phyloP scores from a whole-genome alignment of 306 rosid genomes.

The Ochetophila trinervis region DNA sequence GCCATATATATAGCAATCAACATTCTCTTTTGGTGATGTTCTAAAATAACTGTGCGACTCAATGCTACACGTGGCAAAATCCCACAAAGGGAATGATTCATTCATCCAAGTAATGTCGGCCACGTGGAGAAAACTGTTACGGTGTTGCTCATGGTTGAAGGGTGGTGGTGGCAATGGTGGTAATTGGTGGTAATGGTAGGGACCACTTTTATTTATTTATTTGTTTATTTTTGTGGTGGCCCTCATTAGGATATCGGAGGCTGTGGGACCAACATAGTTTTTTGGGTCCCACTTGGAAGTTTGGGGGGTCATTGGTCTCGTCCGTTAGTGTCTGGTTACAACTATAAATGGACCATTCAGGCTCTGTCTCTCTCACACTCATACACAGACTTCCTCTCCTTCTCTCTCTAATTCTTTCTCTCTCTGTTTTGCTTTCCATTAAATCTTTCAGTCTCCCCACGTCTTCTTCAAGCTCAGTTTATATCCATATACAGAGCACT shows the following conservation, averaged over 20 bases:
- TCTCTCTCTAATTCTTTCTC: constrained; percentile 6
- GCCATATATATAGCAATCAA: too few species aligned
- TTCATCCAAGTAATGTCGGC: constrained; percentile 28
- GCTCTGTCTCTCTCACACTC: constrained; percentile 37
- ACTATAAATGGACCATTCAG: constrained; percentile 56
- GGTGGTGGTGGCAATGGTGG: constrained; percentile 2
- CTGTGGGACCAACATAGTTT: not conserved
- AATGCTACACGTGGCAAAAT: constrained; percentile 25
- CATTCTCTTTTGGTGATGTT: too few species aligned
- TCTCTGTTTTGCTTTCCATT: not conserved
- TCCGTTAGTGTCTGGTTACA: constrained; percentile 30
- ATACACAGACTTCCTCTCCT: constrained; percentile 23
- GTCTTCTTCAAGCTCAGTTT: not conserved
- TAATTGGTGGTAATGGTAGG: constrained; percentile 5
- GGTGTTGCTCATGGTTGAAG: constrained; percentile 30
- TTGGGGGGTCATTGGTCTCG: constrained; percentile 11
- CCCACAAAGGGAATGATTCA: constrained; percentile 1
- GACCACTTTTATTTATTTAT: not conserved
- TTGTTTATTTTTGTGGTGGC: constrained; percentile 24
- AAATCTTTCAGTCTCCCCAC: not conserved
- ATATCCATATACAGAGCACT: constrained; percentile 5
- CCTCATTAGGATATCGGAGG: constrained; percentile 32
- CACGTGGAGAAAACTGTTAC: constrained; percentile 30
- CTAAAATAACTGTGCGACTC: constrained; percentile 3
- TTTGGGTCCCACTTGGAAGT: constrained; percentile 39